A percentile compares a stretch with the other conserved stretches of the same genome.
phyloP scores from a whole-genome alignment of 2,329 filamentous ascomycete species.

The Pseudogymnoascus sp. region DNA sequence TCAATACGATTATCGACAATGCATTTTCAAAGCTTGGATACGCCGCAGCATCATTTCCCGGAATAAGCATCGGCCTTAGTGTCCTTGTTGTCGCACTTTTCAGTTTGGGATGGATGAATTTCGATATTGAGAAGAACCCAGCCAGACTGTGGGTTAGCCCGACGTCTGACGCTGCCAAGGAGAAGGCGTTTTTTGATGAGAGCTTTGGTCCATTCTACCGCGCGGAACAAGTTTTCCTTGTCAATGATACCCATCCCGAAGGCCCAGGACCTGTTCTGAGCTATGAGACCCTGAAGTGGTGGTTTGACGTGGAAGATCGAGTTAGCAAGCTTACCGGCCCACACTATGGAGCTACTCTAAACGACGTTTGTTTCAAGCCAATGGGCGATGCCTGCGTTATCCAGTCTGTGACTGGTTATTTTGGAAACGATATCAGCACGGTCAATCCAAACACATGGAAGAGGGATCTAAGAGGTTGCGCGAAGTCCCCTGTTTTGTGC shows the following conservation, averaged over 20 bases:
- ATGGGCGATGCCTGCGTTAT: constrained; percentile 83
- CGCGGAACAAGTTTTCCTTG: constrained; percentile 84
- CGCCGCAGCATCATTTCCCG: constrained; percentile 73
- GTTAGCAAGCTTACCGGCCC: constrained; percentile 65
- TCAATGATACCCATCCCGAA: constrained; percentile 67
- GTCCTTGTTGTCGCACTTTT: constrained; percentile 69
- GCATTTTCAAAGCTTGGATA: constrained; percentile 76
- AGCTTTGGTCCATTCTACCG: constrained; percentile 96
- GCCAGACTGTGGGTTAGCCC: constrained; percentile 96
- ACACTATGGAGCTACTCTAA: constrained; percentile 58
- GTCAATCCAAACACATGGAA: constrained; percentile 63
- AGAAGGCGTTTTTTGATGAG: constrained; percentile 87
- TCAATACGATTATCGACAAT: constrained; percentile 76
- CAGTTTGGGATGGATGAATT: constrained; percentile 80
- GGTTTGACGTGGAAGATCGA: constrained; percentile 80
- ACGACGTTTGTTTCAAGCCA: constrained; percentile 91
- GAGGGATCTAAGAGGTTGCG: constrained; percentile 62
- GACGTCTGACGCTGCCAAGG: constrained; percentile 77
- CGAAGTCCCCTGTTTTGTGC: constrained; percentile 72
- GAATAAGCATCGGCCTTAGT: constrained; percentile 68
- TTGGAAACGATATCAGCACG: constrained; percentile 56
- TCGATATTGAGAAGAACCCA: constrained; percentile 83
- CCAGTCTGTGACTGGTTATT: constrained; percentile 88
- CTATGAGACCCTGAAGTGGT: constrained; percentile 86
- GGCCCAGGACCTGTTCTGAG: constrained; percentile 70